A percentile compares a stretch with the other conserved stretches of the same genome.
These are phyloP conservation scores for Pichia sp. DNA, from an alignment of 1,139 yeast species.

Conservation along the genomic window DNA sequence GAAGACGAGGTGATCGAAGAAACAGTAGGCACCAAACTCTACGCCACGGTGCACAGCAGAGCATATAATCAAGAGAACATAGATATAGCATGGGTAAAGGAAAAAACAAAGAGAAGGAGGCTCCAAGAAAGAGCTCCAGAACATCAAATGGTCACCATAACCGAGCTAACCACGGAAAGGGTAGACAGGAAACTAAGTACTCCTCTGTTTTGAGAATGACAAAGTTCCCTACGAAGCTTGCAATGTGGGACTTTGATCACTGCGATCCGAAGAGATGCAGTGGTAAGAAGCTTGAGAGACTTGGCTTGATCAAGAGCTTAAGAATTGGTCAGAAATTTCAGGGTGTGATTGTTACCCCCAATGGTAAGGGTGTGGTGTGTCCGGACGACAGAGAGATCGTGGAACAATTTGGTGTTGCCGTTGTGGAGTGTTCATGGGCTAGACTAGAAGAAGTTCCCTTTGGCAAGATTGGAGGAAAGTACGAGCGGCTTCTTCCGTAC, in stretches of 20 bases:
- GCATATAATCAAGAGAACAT: too few species aligned
- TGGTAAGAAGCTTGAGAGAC: constrained; percentile 86
- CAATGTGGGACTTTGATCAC: constrained; percentile 97
- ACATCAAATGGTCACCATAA: constrained; percentile 55
- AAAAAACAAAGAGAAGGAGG: constrained; percentile 48
- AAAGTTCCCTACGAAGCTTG: constrained; percentile 61
- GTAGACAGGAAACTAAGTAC: constrained; percentile 39
- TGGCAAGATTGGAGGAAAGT: constrained; percentile 80
- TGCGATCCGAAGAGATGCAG: constrained; percentile 98
- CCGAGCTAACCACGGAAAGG: constrained; percentile 42
- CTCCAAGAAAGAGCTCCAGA: constrained; percentile 27
- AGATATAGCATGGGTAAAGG: constrained; percentile 77
- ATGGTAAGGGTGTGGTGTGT: constrained; percentile 85
- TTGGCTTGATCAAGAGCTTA: constrained; percentile 73
- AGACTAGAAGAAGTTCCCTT: constrained; percentile 93
- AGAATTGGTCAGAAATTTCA: constrained; percentile 87
- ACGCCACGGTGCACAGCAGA: too few species aligned
- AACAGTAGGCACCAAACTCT: too few species aligned
- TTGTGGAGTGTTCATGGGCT: constrained; percentile 99
- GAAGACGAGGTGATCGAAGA: too few species aligned
- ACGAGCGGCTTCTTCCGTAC: constrained; percentile 84
- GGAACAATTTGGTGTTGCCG: constrained; percentile 83
- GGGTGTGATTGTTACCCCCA: constrained; percentile 90
- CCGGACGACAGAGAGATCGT: constrained; percentile 80
- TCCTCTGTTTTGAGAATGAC: constrained; percentile 16